Evolutionary conservation across 2,329 filamentous ascomycete species (phyloP).

Genomic region (Calycina herbarum): DNA sequence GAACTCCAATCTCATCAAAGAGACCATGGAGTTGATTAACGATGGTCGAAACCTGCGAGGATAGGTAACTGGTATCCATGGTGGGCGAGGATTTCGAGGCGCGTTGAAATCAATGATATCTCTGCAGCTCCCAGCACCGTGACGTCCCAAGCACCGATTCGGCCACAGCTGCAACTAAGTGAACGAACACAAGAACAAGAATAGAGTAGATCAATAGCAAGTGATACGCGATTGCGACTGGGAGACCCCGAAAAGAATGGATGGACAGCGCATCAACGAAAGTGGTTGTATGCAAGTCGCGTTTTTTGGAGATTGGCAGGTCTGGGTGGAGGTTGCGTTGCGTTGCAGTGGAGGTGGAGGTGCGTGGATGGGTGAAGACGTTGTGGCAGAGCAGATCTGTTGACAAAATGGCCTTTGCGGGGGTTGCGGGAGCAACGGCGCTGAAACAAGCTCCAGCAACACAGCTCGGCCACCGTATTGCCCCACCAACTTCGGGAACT

Average conservation of each 20-base stretch:
- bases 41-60: slow-evolving; percentile 92
- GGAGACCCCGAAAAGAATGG: slow-evolving; percentile 25
- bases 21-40: slow-evolving; percentile 90
- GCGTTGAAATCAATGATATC: slow-evolving; percentile 16
- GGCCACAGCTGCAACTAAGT: background rate
- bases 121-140: slow-evolving; percentile 10
- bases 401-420: too few relatives aligned
- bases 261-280: slow-evolving; percentile 30
- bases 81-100: slow-evolving; percentile 17
- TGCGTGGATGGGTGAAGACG: background rate
- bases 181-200: slow-evolving; percentile 3
- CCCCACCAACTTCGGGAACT: too few relatives aligned
- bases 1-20: slow-evolving; percentile 97
- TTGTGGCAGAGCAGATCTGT: background rate
- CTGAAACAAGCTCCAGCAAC: too few relatives aligned
- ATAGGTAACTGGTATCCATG: slow-evolving; percentile 91
- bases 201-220: slow-evolving; percentile 25
- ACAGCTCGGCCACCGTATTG: too few relatives aligned
- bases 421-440: too few relatives aligned
- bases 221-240: slow-evolving; percentile 31
- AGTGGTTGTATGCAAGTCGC: slow-evolving; percentile 19
- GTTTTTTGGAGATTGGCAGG: slow-evolving; percentile 9
- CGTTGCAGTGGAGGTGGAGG: background rate
- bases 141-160: slow-evolving; percentile 7
- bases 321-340: slow-evolving; percentile 3